Base-by-base conservation (phyloP, 352 stramenopile genomes). In the Peronosclerospora sorghi region DNA sequence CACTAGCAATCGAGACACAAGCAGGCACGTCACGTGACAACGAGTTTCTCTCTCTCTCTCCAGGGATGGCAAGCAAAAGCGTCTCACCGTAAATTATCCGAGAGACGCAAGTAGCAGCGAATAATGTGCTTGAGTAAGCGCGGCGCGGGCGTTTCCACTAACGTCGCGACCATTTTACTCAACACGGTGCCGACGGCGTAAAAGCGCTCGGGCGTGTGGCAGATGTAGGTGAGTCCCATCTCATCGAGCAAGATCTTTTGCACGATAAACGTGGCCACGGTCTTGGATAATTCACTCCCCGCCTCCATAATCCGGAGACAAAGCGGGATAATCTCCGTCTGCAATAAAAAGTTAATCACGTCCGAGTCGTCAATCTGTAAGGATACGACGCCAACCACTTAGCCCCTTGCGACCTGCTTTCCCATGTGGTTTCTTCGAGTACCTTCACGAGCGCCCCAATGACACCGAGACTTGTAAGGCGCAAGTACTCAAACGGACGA, bases 201-300 rank as follows among this genome's bases (percentile, higher is more conserved):
- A 40, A 92, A 92, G 17, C 81, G 70, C 66, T 99, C 95, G 19
- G 94, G 89, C 12, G 96, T 99, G 57, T 96, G 86, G 79, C 96
- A 99, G 45, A 99, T 98, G 69, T 99, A 98, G 17, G 94, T 95
- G 19, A 99, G 77, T 12, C 96, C 96, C 64, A 96, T 95, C 43
- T 99, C 93, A 63, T 99, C 96, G 35, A 99, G 61, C 32, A 99
- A 63, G 50, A 99, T 98, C 65, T 99, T 99, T 67, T 99, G 95
- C 29, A 99, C 94, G 44, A 99, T 99, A 59, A 99, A 99, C 1
- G 95, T 99, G 7, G 96, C 96, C n/a, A 85, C 89, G 3, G 96
- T 99, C 66, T 98, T 99, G 59, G 76, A 96, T 13, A 99, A 73
- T 57, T 99, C 96, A 45, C 81, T 96, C 20, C 96, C 96, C 14